phyloP scores from a whole-genome alignment of 306 rosid genomes.

The Gleditsia sinensis region DNA sequence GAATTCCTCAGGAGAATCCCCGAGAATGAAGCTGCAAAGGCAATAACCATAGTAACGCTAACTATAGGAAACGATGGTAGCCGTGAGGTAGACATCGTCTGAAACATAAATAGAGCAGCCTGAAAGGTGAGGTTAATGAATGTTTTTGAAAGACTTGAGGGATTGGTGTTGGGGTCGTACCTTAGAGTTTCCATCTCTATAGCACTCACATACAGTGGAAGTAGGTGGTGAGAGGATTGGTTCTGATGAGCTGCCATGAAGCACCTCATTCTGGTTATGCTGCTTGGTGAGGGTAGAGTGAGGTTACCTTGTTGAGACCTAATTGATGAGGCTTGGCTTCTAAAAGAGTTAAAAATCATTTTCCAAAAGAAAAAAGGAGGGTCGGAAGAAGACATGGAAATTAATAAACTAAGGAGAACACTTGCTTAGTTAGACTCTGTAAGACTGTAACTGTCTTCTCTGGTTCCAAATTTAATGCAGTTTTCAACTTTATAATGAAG shows the following conservation, averaged over 20 bases:
- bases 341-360: neutral
- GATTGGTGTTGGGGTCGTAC: neutral
- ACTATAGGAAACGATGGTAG: neutral
- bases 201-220: neutral
- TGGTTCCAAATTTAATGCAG: neutral
- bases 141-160: conserved; percentile 11
- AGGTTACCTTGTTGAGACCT: neutral
- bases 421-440: neutral
- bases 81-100: neutral
- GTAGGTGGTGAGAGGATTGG: neutral
- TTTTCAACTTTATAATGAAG: neutral
- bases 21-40: conserved; percentile 25
- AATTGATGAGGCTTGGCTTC: neutral
- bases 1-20: neutral
- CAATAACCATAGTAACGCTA: neutral
- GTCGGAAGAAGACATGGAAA: neutral
- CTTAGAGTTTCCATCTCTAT: neutral
- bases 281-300: neutral
- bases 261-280: neutral
- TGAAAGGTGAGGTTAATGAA: neutral
- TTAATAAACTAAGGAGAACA: neutral
- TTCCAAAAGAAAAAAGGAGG: neutral
- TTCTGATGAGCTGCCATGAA: neutral
- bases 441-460: neutral
- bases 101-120: neutral